These are phyloP conservation scores for Cynara cardunculus DNA, from an alignment of 129 eudicot species.

Conservation along the genomic window DNA sequence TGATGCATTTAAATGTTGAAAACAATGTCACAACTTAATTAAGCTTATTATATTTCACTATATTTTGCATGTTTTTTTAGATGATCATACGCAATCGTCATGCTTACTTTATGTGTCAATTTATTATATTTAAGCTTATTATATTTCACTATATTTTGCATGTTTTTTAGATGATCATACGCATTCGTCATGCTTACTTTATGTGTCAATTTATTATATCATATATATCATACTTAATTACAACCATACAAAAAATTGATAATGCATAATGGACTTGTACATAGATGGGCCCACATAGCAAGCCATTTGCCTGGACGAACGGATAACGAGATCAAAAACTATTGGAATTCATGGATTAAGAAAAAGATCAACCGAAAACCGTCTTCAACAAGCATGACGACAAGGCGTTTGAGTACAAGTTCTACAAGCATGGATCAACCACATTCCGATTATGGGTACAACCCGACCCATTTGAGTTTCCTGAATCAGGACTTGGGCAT, in stretches of 20 bases:
- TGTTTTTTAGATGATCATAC: slow-evolving; percentile 3
- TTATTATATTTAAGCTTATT: background rate
- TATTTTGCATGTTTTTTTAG: background rate
- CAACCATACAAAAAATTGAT: background rate
- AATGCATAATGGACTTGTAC: background rate
- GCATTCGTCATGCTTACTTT: slow-evolving; percentile 11
- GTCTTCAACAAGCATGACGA: slow-evolving; percentile 29
- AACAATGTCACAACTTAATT: slow-evolving; percentile 24
- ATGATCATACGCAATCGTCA: slow-evolving; percentile 7
- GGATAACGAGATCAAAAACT: slow-evolving; percentile 84
- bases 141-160: background rate
- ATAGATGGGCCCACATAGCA: slow-evolving; percentile 96
- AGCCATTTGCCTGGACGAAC: slow-evolving; percentile 92
- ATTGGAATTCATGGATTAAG: slow-evolving; percentile 96
- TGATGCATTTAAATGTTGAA: slow-evolving; percentile 22
- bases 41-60: background rate
- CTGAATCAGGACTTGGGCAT: slow-evolving; percentile 43
- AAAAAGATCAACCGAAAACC: slow-evolving; percentile 74
- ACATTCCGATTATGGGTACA: slow-evolving; percentile 28
- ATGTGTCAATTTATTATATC: background rate
- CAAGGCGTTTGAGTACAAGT: slow-evolving; percentile 27
- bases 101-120: background rate
- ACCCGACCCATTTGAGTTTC: slow-evolving; percentile 39
- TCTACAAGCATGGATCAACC: slow-evolving; percentile 15
- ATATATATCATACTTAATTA: background rate